phyloP scores from a whole-genome alignment of 148 eudicot genomes.

The Camellia japonica region DNA sequence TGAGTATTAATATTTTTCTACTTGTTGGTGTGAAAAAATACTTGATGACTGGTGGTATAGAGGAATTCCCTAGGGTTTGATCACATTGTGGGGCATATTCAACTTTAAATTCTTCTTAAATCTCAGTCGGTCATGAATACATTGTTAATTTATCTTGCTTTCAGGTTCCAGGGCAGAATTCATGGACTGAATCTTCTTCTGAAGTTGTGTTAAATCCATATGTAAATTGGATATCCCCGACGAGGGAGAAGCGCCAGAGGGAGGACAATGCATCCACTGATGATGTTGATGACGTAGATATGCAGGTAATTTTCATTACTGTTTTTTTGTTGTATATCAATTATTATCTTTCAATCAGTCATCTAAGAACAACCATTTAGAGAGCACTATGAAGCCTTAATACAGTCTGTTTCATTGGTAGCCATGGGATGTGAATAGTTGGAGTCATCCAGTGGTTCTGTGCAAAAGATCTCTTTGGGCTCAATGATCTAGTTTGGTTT shows the following conservation, averaged over 20 bases:
- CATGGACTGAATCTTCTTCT: constrained; percentile 52
- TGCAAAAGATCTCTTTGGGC: too few relatives aligned
- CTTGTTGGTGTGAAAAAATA: background rate
- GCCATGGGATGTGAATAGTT: background rate
- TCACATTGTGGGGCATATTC: background rate
- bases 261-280: constrained; percentile 43
- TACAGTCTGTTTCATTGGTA: background rate
- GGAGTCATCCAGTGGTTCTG: background rate
- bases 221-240: constrained; percentile 28
- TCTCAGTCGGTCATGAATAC: too few relatives aligned
- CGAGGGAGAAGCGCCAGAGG: constrained; percentile 74
- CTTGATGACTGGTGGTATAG: background rate
- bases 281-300: constrained; percentile 49
- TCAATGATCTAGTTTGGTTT: background rate
- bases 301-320: constrained; percentile 35
- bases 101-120: too few relatives aligned
- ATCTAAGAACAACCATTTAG: background rate
- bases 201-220: constrained; percentile 30
- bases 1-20: background rate
- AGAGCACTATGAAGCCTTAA: background rate
- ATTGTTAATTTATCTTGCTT: background rate
- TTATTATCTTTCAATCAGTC: background rate
- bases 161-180: constrained; percentile 83
- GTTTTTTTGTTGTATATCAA: background rate
- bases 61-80: background rate